These are phyloP conservation scores for Omphalotus guepiniiformis DNA, from an alignment of 768 basidiomycete genomes.

Conservation along the genomic window DNA sequence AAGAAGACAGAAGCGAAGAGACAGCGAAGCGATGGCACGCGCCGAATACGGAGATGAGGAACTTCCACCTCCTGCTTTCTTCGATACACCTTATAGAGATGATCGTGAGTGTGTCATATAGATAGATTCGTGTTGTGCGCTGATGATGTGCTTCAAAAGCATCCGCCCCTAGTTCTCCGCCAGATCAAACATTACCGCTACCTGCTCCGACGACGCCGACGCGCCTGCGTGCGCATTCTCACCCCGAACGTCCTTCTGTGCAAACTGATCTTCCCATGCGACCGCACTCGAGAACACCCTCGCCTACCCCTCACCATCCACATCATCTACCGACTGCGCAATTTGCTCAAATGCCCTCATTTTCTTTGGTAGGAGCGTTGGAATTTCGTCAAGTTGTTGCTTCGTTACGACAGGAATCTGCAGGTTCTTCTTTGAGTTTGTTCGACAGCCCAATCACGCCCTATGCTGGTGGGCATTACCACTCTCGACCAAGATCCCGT, in stretches of 20 bases:
- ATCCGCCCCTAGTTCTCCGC: slow-evolving; percentile 14
- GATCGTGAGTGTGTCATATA: slow-evolving; percentile 41
- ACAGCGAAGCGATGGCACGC: slow-evolving; percentile 48
- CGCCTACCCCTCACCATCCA: slow-evolving; percentile 34
- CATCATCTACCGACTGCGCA: slow-evolving; percentile 30
- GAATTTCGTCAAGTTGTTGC: slow-evolving; percentile 93
- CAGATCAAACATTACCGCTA: slow-evolving; percentile 24
- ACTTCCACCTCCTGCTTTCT: slow-evolving; percentile 25
- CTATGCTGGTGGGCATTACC: slow-evolving; percentile 74
- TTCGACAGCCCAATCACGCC: slow-evolving; percentile 69
- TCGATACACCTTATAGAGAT: slow-evolving; percentile 54
- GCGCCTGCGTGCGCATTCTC: slow-evolving; percentile 30
- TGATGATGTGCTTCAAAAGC: slow-evolving; percentile 4
- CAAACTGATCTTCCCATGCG: slow-evolving; percentile 35
- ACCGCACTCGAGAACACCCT: slow-evolving; percentile 45
- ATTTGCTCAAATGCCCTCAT: slow-evolving; percentile 66
- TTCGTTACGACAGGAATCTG: slow-evolving; percentile 68
- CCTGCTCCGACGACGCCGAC: slow-evolving; percentile 25
- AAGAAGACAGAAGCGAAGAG: slow-evolving; percentile 43
- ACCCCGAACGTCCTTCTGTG: slow-evolving; percentile 16
- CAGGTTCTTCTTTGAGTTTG: slow-evolving; percentile 49
- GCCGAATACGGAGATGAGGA: slow-evolving; percentile 56
- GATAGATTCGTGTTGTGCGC: neutral
- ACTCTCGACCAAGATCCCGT: slow-evolving; percentile 30
- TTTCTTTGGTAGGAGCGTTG: slow-evolving; percentile 90